Evolutionary conservation across 768 basidiomycete species (phyloP), one percentile per base, ranked within the genome.

Genomic region (Antrodiella citrinella): DNA sequence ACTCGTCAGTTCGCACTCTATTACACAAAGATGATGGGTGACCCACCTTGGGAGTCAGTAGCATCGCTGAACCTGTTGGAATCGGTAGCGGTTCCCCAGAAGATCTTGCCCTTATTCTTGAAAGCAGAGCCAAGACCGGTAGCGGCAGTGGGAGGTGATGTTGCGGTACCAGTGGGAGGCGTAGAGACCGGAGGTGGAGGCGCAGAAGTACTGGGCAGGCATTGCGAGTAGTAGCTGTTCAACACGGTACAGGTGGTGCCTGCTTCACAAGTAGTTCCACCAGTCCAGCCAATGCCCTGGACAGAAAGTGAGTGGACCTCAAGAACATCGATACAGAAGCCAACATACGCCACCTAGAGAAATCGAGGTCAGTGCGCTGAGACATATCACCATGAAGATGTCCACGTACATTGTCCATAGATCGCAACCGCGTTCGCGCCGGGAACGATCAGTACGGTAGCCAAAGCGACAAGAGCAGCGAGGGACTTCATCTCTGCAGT

Each of bases 321-420:
- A 26, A 11, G n/a, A 38, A 15, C 20, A 42, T 19, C 3, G 22
- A 9, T 21, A 30, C 11, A 15, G n/a, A 43, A 11, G 24, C n/a
- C 21, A 4, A 52, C 51, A 20, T 49, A 56, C 67, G 21, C 62
- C 62, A 51, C 64, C 63, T 66, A 48, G 15, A 47, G 51, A 26
- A 42, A 5, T 19, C 7, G 41, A 12, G 3, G 35, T n/a, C 23
- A 25, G 41, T 41, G 5, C 10, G 10, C 10, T 9, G 13, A 10
- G 20, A 10, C 11, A 44, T 9, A 11, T 20, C 10, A n/a, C 10
- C 13, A 46, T 38, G 26, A 46, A 42, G 13, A 7, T 57, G 35
- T 18, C 18, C 35, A 64, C 42, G 4, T 25, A 69, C 69, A 72
- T 60, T 69, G 69, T 26, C 67, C 67, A 62, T 63, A 72, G 20